These are phyloP conservation scores for Torrubiella hemipterigena DNA, from an alignment of 2,329 filamentous ascomycete species.

Conservation along the genomic window DNA sequence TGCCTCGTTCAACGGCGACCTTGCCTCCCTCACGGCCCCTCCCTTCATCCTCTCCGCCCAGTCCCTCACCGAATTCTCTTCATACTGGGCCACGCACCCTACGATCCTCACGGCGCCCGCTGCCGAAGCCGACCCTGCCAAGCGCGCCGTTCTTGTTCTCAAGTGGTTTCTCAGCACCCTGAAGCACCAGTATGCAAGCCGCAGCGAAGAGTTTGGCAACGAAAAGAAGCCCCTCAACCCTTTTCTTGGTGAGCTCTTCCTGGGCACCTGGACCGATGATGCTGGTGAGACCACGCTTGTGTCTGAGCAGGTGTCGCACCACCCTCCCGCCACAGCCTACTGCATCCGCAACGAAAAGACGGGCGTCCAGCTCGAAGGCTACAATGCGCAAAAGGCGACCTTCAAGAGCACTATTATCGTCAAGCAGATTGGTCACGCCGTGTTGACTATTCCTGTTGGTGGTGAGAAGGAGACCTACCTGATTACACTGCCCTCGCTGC, in stretches of 20 bases:
- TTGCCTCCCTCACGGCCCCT: constrained; percentile 68
- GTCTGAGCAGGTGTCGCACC: constrained; percentile 91
- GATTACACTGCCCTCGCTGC: constrained; percentile 80
- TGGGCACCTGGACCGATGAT: constrained; percentile 79
- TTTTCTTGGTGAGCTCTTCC: constrained; percentile 87
- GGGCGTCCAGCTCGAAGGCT: constrained; percentile 69
- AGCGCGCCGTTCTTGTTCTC: constrained; percentile 75
- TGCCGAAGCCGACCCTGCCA: constrained; percentile 64
- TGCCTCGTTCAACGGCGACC: constrained; percentile 70
- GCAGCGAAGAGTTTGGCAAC: constrained; percentile 70
- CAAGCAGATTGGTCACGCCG: constrained; percentile 85
- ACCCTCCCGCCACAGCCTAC: constrained; percentile 91
- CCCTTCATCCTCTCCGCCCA: constrained; percentile 73
- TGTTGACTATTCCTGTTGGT: constrained; percentile 56
- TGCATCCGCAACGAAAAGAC: constrained; percentile 78
- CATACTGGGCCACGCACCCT: constrained; percentile 75
- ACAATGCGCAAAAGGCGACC: constrained; percentile 92
- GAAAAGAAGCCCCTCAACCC: constrained; percentile 98
- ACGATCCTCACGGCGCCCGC: constrained; percentile 71
- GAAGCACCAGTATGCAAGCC: constrained; percentile 68
- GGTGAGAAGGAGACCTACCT: constrained; percentile 56
- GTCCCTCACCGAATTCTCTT: constrained; percentile 68
- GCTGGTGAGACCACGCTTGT: constrained; percentile 74
- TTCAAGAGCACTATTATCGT: constrained; percentile 91
- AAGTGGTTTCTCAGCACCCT: constrained; percentile 94